Evolutionary conservation across 169 alveolate species (phyloP), one percentile per base, ranked within the genome.

Genomic region (Plasmodium yoelii): DNA sequence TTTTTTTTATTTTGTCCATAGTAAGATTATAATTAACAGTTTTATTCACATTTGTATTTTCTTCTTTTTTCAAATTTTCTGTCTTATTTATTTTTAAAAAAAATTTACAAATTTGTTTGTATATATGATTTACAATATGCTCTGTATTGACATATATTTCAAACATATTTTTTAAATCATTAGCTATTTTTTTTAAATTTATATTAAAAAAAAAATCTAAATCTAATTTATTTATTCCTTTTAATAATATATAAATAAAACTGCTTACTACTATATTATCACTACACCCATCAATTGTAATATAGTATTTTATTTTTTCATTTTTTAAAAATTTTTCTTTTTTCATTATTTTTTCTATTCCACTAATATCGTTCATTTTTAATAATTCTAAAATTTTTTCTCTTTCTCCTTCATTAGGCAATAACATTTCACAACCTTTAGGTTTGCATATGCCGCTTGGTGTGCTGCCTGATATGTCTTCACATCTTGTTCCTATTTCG

Each of bases 201-300:
- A 68, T 56, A 24, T 47, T 82, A 0, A 82, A 47, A 56, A 82
- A 82, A 56, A 46, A 2, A 9, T 9, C 7, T 39, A 82, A 15
- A 28, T 55, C 42, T 0, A 82, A 18, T 47, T 56, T 42, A 7
- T 82, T 7, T 44, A 68, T n/a, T 1, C 84, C 86, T 18, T 68
- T 55, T 26, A 82, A 70, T 22, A 68, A 19, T 6, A 42, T 22
- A 59, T 56, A 51, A 44, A 82, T 73, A 55, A 82, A 82, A 47
- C 73, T 55, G 5, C 28, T 18, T 44, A 82, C 53, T 4, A 82
- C 51, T 9, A 82, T 3, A 49, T 82, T 82, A 47, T 82, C 90
- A 68, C 90, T 82, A 70, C 13, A 67, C 18, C 67, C 86, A 28
- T 82, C 90, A 10, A 82, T 57, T 9, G 86, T 82, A 26, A 82